phyloP scores from a whole-genome alignment of 2,329 filamentous ascomycete genomes.

The Catunica adiposa region DNA sequence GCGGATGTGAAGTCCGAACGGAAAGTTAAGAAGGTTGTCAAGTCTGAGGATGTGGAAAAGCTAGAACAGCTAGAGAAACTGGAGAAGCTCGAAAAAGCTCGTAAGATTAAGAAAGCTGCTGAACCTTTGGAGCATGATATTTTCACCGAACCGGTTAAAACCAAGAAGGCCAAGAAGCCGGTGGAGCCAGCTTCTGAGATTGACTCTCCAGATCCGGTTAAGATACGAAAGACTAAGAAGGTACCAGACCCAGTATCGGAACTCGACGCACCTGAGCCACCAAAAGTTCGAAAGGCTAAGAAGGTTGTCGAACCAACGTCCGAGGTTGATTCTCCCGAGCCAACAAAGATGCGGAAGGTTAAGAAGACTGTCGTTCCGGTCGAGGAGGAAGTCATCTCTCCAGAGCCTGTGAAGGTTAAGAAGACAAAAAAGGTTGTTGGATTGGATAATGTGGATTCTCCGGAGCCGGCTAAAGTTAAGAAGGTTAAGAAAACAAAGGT shows the following conservation, averaged over 20 bases:
- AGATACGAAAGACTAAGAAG: background rate
- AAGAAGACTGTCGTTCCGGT: background rate
- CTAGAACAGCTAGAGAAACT: background rate
- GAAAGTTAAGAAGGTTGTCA: conserved; percentile 9
- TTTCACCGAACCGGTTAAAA: background rate
- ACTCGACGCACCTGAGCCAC: background rate
- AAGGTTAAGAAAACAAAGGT: conserved; percentile 3
- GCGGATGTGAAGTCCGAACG: background rate
- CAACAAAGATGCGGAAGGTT: background rate
- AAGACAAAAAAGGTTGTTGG: background rate
- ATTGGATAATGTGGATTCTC: background rate
- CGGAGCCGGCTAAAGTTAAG: background rate
- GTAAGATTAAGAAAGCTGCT: background rate
- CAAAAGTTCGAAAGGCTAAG: conserved; percentile 1
- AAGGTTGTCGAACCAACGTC: background rate
- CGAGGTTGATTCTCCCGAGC: background rate
- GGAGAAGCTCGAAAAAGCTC: background rate
- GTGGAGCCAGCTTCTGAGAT: background rate
- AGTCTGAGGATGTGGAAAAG: background rate
- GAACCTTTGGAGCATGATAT: background rate
- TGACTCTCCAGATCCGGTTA: conserved; percentile 14
- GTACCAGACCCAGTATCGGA: background rate
- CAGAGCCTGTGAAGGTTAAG: background rate
- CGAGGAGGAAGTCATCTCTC: background rate
- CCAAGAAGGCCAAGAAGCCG: conserved; percentile 3